A percentile compares a stretch with the other conserved stretches of the same genome.
Conservation (phyloP, 257 asterid genomes). For the Mentha longifolia region DNA sequence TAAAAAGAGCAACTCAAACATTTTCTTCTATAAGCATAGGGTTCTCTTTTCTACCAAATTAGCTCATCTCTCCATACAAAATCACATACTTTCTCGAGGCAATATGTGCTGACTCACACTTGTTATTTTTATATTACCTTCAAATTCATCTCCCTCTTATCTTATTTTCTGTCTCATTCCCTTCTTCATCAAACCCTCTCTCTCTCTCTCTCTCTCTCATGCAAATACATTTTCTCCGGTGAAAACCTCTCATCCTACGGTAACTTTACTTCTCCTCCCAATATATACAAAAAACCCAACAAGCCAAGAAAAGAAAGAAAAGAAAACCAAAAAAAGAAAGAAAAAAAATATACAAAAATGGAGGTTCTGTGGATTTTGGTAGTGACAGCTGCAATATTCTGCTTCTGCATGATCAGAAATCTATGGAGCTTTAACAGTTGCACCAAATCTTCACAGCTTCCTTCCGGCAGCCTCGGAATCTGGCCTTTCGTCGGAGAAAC, state of each 20-base stretch:
- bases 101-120: slow-evolving; percentile 29
- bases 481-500: slow-evolving; percentile 92
- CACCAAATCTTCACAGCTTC: slow-evolving; percentile 43
- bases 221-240: slow-evolving; percentile 26
- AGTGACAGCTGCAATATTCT: slow-evolving; percentile 34
- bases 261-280: not conserved
- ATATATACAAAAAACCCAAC: slow-evolving; percentile 22
- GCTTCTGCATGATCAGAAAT: slow-evolving; percentile 34
- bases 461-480: slow-evolving; percentile 73
- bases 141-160: slow-evolving; percentile 17
- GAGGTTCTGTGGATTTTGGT: slow-evolving; percentile 41
- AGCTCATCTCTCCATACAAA: slow-evolving; percentile 10
- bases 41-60: slow-evolving; percentile 19
- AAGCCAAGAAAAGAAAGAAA: not conserved
- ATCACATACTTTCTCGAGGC: slow-evolving; percentile 38
- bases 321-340: not conserved
- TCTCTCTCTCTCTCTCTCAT: slow-evolving; percentile 28
- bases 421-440: slow-evolving; percentile 18
- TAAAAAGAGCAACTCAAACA: slow-evolving; percentile 6
- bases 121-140: too few relatives aligned
- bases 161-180: slow-evolving; percentile 30
- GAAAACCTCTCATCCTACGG: not conserved
- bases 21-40: slow-evolving; percentile 31
- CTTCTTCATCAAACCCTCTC: slow-evolving; percentile 6
- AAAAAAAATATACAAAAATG: slow-evolving; percentile 14